phyloP scores from a whole-genome alignment of 768 basidiomycete genomes.

The Hygrophorus pudorinus region DNA sequence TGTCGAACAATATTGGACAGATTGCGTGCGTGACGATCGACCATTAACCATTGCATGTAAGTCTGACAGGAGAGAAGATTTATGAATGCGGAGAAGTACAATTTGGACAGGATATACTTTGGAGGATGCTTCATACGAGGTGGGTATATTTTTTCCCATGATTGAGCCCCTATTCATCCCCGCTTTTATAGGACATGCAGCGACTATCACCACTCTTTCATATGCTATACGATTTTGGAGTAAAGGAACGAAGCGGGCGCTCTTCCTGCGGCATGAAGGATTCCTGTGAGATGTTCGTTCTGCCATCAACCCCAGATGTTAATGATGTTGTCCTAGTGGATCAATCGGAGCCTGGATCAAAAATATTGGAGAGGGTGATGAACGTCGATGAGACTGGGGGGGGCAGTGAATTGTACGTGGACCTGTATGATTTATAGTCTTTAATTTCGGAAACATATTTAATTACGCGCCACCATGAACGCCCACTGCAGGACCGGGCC shows the following conservation, averaged over 20 bases:
- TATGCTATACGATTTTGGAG: constrained; percentile 99
- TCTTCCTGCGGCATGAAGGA: constrained; percentile 96
- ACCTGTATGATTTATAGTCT: background rate
- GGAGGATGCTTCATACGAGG: constrained; percentile 98
- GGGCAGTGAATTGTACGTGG: too few species aligned
- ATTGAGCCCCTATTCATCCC: constrained; percentile 5
- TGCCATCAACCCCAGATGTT: constrained; percentile 5
- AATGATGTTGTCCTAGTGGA: constrained; percentile 44
- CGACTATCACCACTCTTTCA: constrained; percentile 93
- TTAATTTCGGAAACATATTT: background rate
- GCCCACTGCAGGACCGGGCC: too few species aligned
- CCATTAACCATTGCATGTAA: background rate
- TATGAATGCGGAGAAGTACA: constrained; percentile 99
- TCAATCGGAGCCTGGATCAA: constrained; percentile 97
- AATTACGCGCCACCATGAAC: constrained; percentile 3
- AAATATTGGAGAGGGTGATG: constrained; percentile 52
- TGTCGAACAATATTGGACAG: constrained; percentile 99
- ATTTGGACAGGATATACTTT: constrained; percentile 94
- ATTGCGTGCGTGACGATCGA: constrained; percentile 73
- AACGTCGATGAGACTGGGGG: background rate
- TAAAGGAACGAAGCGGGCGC: constrained; percentile 90
- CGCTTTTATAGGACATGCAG: constrained; percentile 68
- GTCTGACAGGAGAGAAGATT: constrained; percentile 40
- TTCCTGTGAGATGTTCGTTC: constrained; percentile 63
- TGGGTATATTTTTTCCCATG: constrained; percentile 23